A percentile compares a stretch with the other conserved stretches of the same genome.
These are phyloP conservation scores for Colletotrichum navitas DNA, from an alignment of 2,329 filamentous ascomycete genomes.

Conservation along the genomic window DNA sequence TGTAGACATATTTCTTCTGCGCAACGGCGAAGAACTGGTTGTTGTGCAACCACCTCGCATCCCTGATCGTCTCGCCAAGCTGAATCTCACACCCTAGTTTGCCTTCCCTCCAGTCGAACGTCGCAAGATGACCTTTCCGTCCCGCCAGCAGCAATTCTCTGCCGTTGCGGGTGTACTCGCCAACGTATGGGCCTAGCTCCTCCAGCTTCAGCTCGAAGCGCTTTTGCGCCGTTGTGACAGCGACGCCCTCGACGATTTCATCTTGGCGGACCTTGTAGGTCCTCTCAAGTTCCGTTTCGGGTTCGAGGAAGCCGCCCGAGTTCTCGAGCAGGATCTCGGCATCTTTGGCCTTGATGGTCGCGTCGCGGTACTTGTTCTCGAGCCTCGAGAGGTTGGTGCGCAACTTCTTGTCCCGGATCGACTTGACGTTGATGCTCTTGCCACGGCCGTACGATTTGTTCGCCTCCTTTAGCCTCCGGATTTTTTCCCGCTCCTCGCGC, in stretches of 20 bases:
- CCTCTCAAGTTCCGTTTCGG: slow-evolving; percentile 87
- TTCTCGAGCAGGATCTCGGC: slow-evolving; percentile 95
- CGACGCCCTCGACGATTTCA: slow-evolving; percentile 81
- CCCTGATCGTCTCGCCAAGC: slow-evolving; percentile 88
- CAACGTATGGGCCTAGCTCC: slow-evolving; percentile 85
- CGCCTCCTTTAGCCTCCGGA: slow-evolving; percentile 70
- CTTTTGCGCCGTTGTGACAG: slow-evolving; percentile 89
- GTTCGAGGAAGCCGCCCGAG: slow-evolving; percentile 84
- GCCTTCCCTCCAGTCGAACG: slow-evolving; percentile 95
- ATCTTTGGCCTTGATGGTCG: slow-evolving; percentile 88
- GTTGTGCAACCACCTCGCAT: slow-evolving; percentile 93
- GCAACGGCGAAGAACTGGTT: slow-evolving; percentile 95
- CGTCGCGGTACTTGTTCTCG: slow-evolving; percentile 86
- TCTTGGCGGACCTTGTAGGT: slow-evolving; percentile 94
- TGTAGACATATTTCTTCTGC: slow-evolving; percentile 97
- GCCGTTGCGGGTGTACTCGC: slow-evolving; percentile 92
- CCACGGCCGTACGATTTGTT: slow-evolving; percentile 88
- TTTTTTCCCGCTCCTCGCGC: slow-evolving; percentile 64
- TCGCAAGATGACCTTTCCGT: slow-evolving; percentile 93
- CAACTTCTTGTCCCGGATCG: slow-evolving; percentile 90
- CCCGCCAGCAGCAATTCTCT: slow-evolving; percentile 87
- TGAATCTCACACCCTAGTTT: slow-evolving; percentile 93
- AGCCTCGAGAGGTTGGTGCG: slow-evolving; percentile 82
- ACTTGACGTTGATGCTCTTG: slow-evolving; percentile 76
- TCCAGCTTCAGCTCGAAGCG: slow-evolving; percentile 90